Base-by-base conservation (phyloP, 305 asterid species). In the Plantago coronopus region DNA sequence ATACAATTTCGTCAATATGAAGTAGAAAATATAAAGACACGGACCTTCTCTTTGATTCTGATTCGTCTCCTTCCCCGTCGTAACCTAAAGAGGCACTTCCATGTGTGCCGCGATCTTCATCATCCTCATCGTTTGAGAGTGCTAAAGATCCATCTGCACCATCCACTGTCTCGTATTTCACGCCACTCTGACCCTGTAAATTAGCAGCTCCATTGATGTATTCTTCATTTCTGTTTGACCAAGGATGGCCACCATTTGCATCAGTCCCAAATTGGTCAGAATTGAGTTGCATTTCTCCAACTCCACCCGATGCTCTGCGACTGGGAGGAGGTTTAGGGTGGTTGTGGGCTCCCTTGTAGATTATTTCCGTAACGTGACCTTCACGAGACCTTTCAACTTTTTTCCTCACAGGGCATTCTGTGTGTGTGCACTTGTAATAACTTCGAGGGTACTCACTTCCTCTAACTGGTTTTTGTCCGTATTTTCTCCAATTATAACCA, bases 1-100 rank as follows among this genome's bases (percentile, higher is more conserved):
- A 37, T 18, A 43, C 3, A 31, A 56, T 23, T 15, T 3, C n/a
- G 17, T 25, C 25, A 56, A 17, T 34, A 34, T 34, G 40, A 34
- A 34, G 38, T 9, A 7, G 44, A 34, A 34, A 34, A 10, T 15
- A 5, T 40, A 18, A 4, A 16, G 17, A 42, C 44, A 45, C 46
- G 42, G 57, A 89, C 98, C 98, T 89, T 80, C 90, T 77, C 78
- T 91, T 91, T 17, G 97, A 84, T 67, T 91, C 95, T 0, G 81
- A 74, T 74, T 86, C 98, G 62, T 88, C 95, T 65, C 84, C 97
- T 81, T 81, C 98, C 43, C 82, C 96, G 3, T 81, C 95, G 64
- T 73, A 69, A 27, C 87, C 93, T 66, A 88, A 63, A 2, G 96
- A 86, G 15, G 73, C 81, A 65, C 96, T 91, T 68, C 84, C 87